Base-by-base conservation (phyloP, 805 yeast species). In the Metschnikowia gelsemii region DNA sequence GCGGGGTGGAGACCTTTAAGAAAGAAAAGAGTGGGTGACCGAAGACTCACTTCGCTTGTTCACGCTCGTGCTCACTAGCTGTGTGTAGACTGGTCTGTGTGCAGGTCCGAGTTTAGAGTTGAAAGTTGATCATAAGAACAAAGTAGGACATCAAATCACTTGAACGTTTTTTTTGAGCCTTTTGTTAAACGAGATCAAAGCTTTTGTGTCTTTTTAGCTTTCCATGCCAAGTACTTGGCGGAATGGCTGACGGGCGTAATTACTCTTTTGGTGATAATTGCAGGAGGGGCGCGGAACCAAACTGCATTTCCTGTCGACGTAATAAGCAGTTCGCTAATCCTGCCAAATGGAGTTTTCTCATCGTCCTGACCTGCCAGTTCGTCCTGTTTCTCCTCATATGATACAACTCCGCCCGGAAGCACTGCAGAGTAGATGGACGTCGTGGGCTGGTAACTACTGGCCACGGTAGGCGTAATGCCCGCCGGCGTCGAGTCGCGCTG, bases 231-330 rank as follows among this genome's bases (percentile, higher is more conserved):
- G 56, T 85, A 89, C 54, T 73, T 72, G 2, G 88, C 87, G 38
- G 85, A 77, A 55, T 87, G 95, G 5, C 95, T 88, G 26, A 82
- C 57, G 26, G 75, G 74, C 64, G 60, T 53, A 20, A 53, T 41
- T 24, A 51, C 45, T 40, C 48, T 38, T 21, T 51, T 51, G 11
- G 42, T 23, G 8, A 77, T 56, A 22, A 70, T 63, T 8, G 75
- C 65, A 19, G 88, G 85, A 2, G 89, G 84, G 0, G 86, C 78
- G 52, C 82, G 72, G 58, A 78, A 83, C 86, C 89, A 84, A 13
- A 84, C 57, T 21, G 49, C 28, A 32, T 39, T 34, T 11, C 45
- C 49, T 11, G 38, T 29, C n/a, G 44, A 35, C n/a, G 46, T 35
- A 21, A 49, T 43, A 18, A 51, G 37, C 53, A 42, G 51, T 30